Evolutionary conservation across 345 rosid genomes (phyloP), one percentile per base, ranked within the genome.

Genomic region (Dipteronia sinensis): DNA sequence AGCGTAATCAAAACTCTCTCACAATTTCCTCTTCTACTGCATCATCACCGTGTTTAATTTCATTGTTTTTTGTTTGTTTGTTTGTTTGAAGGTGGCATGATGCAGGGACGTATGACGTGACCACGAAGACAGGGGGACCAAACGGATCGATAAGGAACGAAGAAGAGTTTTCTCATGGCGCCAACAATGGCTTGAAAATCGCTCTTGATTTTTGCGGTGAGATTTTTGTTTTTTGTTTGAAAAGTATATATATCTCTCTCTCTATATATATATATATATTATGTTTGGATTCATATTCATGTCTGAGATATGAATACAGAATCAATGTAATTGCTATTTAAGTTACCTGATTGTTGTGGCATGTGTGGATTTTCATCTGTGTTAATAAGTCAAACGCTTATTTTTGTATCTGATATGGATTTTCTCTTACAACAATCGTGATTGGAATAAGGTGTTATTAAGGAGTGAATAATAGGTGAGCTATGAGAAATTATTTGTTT

Each of bases 141-240:
- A 93, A 92, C 81, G 99, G 97, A 73, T 95, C 99, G 22, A 93
- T 95, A 20, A 85, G 97, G 85, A 92, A 84, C 78, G 95, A 93
- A 58, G 97, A 93, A 71, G 99, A 95, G 87, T 82, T 22, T 78
- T 64, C 81, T 67, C 98, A 95, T 67, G 95, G 92, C 77, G 72
- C 94, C 69, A 95, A 95, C 72, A 90, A 67, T 69, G 99, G 98
- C 72, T 82, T 91, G 87, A 95, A 93, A 81, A 86, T 85, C 56
- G 99, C 99, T 74, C 44, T 93, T 70, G 92, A 88, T 25, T 88
- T 92, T 76, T 95, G 98, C 55, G 99, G 96, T 95, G 16, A 53
- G 87, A 67, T 68, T 58, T 49, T 17, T 51, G n/a, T 58, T 1
- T 40, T 8, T 4, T 1, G 67, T 38, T 7, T 42, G 46, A 42